Conservation (phyloP, 1,284 basidiomycete species). For the Peniophora sp. region DNA sequence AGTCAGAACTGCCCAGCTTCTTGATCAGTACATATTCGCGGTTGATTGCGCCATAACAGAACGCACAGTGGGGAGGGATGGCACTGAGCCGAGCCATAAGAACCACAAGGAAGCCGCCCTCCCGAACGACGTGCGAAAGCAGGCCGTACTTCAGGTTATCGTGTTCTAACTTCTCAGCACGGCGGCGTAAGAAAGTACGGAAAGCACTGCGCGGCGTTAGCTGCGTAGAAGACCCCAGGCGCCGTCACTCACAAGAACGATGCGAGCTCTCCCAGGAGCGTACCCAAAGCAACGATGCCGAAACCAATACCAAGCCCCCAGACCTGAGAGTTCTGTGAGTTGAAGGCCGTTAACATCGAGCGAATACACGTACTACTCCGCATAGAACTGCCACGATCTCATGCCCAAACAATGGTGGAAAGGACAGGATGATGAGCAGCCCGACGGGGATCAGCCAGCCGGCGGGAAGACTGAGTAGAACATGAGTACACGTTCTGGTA, state of each 20-base stretch:
- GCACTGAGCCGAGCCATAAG: slow-evolving; percentile 68
- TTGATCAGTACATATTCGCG: no score
- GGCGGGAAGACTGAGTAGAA: slow-evolving; percentile 4
- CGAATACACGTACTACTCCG: slow-evolving; percentile 16
- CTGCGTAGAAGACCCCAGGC: not conserved
- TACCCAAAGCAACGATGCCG: slow-evolving; percentile 58
- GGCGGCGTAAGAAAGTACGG: slow-evolving; percentile 11
- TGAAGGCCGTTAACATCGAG: slow-evolving; percentile 62
- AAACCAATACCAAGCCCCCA: slow-evolving; percentile 67
- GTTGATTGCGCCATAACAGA: no score
- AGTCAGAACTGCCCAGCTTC: not conserved
- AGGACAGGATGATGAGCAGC: slow-evolving; percentile 67
- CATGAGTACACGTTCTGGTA: not conserved
- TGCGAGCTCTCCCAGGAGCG: slow-evolving; percentile 59
- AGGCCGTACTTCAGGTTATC: slow-evolving; percentile 73
- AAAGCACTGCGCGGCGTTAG: not conserved
- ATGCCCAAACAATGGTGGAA: slow-evolving; percentile 57
- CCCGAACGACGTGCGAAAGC: slow-evolving; percentile 67
- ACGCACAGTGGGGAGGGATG: slow-evolving; percentile 72
- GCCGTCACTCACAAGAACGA: slow-evolving; percentile 57
- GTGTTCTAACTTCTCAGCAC: slow-evolving; percentile 64
- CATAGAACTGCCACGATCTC: slow-evolving; percentile 30
- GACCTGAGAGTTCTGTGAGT: slow-evolving; percentile 67
- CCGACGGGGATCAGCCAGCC: slow-evolving; percentile 82
- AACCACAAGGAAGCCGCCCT: slow-evolving; percentile 75